Percentiles rank a stretch among this genome's conserved stretches.
These are phyloP conservation scores for Trifolium subterraneum DNA, from an alignment of 306 rosid genomes.

Conservation along the genomic window DNA sequence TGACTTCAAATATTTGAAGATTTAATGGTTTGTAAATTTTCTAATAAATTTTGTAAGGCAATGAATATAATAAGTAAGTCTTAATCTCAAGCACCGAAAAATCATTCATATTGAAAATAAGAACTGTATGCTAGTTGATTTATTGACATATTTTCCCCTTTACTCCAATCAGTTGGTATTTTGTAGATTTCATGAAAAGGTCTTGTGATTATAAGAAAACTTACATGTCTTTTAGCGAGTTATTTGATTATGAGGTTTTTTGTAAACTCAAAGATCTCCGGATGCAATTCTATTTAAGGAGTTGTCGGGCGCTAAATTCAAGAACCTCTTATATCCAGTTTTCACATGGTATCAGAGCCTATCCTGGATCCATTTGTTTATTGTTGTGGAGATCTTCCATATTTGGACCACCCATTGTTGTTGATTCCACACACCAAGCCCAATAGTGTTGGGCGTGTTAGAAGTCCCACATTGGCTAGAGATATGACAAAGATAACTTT, in stretches of 20 bases:
- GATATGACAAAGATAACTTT: too few relatives aligned
- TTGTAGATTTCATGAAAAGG: background rate
- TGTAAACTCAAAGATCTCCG: background rate
- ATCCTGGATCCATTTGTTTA: too few relatives aligned
- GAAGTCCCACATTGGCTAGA: too few relatives aligned
- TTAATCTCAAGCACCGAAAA: background rate
- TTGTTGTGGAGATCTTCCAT: too few relatives aligned
- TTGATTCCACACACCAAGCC: too few relatives aligned
- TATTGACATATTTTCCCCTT: background rate
- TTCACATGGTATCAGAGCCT: too few relatives aligned
- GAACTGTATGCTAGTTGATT: background rate
- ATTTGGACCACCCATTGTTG: too few relatives aligned
- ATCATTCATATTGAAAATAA: background rate
- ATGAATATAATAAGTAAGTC: background rate
- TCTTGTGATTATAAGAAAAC: conserved; percentile 15
- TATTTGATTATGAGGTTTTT: conserved; percentile 5
- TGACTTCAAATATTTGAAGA: background rate
- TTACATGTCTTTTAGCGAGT: background rate
- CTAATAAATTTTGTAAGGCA: background rate
- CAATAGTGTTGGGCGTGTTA: too few relatives aligned
- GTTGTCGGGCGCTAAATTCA: background rate
- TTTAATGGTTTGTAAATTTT: background rate
- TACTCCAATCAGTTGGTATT: background rate
- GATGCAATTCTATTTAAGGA: background rate
- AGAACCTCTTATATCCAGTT: background rate